Evolutionary conservation across 352 stramenopile species (phyloP), one percentile per base, ranked within the genome.

Genomic region (Phytophthora constricta): DNA sequence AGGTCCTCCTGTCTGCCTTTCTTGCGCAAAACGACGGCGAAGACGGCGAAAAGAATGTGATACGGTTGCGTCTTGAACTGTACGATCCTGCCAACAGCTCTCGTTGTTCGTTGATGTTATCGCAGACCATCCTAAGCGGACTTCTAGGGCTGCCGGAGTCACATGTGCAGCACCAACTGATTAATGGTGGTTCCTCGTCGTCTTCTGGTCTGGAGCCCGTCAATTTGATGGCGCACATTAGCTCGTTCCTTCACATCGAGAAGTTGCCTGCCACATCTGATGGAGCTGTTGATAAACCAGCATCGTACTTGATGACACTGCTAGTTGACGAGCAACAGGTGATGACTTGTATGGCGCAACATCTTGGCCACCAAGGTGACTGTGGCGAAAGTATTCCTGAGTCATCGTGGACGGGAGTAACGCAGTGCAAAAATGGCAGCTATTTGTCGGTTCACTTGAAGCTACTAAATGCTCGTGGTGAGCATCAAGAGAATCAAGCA

Each of bases 1-100:
- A 80, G 23, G 63, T 91, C 10, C 39, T 90, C 1, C 16, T 90
- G 5, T 70, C 74, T 22, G 43, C 76, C 4, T 80, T 72, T 25
- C 11, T 77, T 0, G 28, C 68, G 1, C 19, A 61, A 7, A 57
- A 16, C 1, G 33, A 20, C 23, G 16, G 19, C 9, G 46, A 31
- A 14, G 52, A 7, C 31, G 7, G 48, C 34, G 31, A 48, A 45
- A 22, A 4, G 16, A 56, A 28, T 3, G 26, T 43, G 10, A 9
- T 62, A 5, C 52, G 37, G 7, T 13, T 76, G 14, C 59, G 62
- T 31, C 50, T 76, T 25, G 48, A 70, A 4, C 75, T 82, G 26
- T 90, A 91, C 53, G 73, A 86, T 9, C 76, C 83, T 17, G 58
- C 74, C n/a, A 79, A 52, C 11, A 90, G 83, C 22, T 58, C 70